These are phyloP conservation scores for Cutaneotrichosporon sp. DNA, from an alignment of 1,284 basidiomycete species.

Conservation along the genomic window DNA sequence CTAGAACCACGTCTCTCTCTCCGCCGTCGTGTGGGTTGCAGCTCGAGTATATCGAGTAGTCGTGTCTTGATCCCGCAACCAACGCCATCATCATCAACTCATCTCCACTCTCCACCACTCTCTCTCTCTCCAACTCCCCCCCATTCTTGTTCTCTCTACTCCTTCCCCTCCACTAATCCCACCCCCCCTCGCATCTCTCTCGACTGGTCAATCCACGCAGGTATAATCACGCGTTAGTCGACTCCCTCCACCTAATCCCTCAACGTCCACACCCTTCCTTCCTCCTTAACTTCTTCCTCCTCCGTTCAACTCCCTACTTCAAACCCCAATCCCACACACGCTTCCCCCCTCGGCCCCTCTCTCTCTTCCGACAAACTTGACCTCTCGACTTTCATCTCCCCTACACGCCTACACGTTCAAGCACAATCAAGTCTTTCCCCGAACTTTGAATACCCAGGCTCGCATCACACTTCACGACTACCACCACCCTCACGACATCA, in stretches of 20 bases:
- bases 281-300: background rate
- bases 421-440: too few species aligned
- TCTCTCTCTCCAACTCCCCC: background rate
- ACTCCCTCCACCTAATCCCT: background rate
- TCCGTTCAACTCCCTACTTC: background rate
- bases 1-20: background rate
- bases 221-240: constrained; percentile 7
- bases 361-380: background rate
- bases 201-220: background rate
- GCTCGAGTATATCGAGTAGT: too few species aligned
- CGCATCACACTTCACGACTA: constrained; percentile 1
- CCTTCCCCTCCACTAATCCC: constrained; percentile 11
- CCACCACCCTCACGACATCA: background rate
- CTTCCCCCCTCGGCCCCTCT: background rate
- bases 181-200: constrained; percentile 3
- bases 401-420: too few species aligned
- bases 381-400: constrained; percentile 6
- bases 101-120: too few species aligned
- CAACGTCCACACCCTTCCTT: background rate
- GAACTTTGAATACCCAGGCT: background rate
- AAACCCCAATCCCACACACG: too few species aligned
- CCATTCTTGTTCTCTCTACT: constrained; percentile 3
- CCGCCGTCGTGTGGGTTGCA: too few species aligned
- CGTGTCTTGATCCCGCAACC: background rate
- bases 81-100: background rate